These are phyloP conservation scores for Typha latifolia DNA, from an alignment of 176 grass and related monocot species.

Conservation along the genomic window DNA sequence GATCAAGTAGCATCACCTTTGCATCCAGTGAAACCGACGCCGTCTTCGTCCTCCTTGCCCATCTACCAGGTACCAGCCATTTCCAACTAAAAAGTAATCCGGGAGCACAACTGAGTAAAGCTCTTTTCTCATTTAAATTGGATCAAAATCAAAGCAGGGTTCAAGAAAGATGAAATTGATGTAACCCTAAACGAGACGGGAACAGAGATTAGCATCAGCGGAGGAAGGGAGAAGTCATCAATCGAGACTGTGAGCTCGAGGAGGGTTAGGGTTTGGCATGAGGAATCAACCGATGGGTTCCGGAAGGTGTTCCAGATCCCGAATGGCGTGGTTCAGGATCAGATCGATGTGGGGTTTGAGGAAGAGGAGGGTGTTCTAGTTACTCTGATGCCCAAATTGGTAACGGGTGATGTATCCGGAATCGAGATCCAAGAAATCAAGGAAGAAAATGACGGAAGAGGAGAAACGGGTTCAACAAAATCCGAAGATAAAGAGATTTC, in stretches of 20 bases:
- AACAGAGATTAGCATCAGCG: conserved; percentile 40
- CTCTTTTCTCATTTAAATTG: background rate
- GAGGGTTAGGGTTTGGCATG: conserved; percentile 32
- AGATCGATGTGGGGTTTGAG: conserved; percentile 45
- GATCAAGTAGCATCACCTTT: conserved; percentile 39
- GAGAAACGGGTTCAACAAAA: background rate
- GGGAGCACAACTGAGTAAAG: background rate
- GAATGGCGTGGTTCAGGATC: conserved; percentile 21
- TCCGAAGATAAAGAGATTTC: background rate
- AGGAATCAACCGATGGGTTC: conserved; percentile 35
- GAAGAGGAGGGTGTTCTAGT: conserved; percentile 67
- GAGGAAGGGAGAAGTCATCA: conserved; percentile 31
- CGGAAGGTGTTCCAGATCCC: conserved; percentile 49
- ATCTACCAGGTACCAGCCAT: conserved; percentile 52
- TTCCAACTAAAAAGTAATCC: background rate
- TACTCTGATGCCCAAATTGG: conserved; percentile 64
- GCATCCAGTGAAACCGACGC: conserved; percentile 45
- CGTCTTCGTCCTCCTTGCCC: conserved; percentile 58
- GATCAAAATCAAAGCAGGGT: conserved; percentile 29
- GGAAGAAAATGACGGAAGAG: background rate
- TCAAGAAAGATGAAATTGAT: conserved; percentile 54
- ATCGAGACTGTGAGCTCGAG: conserved; percentile 27
- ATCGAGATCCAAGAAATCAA: background rate
- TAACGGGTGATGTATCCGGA: background rate
- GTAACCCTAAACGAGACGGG: conserved; percentile 35